These are phyloP conservation scores for Aspergillus sp. DNA, from an alignment of 2,329 filamentous ascomycete genomes.

Conservation along the genomic window DNA sequence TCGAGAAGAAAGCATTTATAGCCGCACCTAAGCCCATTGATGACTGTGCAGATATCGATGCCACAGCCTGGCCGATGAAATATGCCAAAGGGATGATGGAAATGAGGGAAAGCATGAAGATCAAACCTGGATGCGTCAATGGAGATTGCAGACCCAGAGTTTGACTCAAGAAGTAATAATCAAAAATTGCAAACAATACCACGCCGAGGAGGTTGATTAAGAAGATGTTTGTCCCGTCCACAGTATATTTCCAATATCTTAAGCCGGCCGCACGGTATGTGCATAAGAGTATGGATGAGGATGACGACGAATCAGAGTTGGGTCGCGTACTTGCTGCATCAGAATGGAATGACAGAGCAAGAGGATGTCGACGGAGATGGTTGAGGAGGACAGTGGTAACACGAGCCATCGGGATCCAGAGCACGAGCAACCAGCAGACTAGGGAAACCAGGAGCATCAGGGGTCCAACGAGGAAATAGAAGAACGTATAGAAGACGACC, in stretches of 20 bases:
- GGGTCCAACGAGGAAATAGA: constrained; percentile 87
- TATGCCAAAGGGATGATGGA: constrained; percentile 96
- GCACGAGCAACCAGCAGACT: constrained; percentile 93
- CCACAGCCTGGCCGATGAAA: constrained; percentile 97
- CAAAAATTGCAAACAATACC: constrained; percentile 89
- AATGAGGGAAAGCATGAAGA: constrained; percentile 75
- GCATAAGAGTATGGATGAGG: constrained; percentile 83
- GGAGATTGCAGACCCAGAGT: constrained; percentile 62
- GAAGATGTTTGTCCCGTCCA: constrained; percentile 98
- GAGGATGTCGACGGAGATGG: constrained; percentile 83
- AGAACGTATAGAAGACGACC: constrained; percentile 92
- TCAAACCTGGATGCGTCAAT: constrained; percentile 74
- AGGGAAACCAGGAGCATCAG: constrained; percentile 76
- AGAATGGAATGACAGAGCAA: constrained; percentile 88
- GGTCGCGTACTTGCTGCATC: constrained; percentile 69
- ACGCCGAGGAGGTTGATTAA: constrained; percentile 93
- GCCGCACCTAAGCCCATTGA: constrained; percentile 97
- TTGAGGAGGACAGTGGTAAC: constrained; percentile 83
- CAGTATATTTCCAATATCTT: constrained; percentile 98
- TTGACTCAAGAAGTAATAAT: constrained; percentile 73
- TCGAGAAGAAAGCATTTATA: constrained; percentile 97
- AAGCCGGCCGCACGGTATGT: constrained; percentile 91
- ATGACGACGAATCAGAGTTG: constrained; percentile 64
- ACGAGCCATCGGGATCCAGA: constrained; percentile 98
- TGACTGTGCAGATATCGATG: constrained; percentile 95